Evolutionary conservation across 805 yeast genomes (phyloP), one percentile per base, ranked within the genome.

Genomic region (Cyberlindnera euphorbiiphila): DNA sequence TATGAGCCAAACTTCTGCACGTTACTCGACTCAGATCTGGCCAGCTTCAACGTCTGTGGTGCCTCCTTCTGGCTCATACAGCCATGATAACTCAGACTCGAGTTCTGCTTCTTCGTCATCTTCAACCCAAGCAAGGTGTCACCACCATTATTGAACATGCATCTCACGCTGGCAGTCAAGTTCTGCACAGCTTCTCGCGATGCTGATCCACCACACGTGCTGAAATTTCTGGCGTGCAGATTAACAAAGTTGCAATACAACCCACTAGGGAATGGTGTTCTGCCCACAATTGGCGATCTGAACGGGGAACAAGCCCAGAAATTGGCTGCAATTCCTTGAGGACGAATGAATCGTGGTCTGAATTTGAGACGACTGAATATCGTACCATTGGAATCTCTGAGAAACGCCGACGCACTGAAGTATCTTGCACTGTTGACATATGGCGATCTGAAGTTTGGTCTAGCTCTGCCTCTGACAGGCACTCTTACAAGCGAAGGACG

Each of bases 161-260:
- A 66, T 49, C 73, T 61, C 15, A 69, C 31, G 6, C 74, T 76
- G 21, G 72, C 57, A 1, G 83, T 74, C 57, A 81, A 62, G 50
- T 71, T 77, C 43, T 65, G 64, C 19, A 76, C 80, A 39, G 81
- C 85, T 47, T 78, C 80, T 37, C 70, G 72, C 3, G 80, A 62
- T 11, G 59, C 50, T 12, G 54, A 54, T 5, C 57, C 56, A 7
- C 69, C 65, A 42, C 55, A 64, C 1, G 66, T 59, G 9, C 67
- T 59, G 37, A 60, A 68, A 52, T 60, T 59, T 51, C 73, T 56
- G 1, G 64, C 54, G 30, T 61, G 62, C 17, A 64, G 60, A 31
- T 53, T 51, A 6, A 57, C 50, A 41, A 67, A 68, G 40, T 63
- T 55, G 20, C 57, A 51, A 38, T 65, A 68, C 16, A 66, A 46